Base-by-base conservation (phyloP, 2,329 filamentous ascomycete species). In the Epicoccum nigrum region DNA sequence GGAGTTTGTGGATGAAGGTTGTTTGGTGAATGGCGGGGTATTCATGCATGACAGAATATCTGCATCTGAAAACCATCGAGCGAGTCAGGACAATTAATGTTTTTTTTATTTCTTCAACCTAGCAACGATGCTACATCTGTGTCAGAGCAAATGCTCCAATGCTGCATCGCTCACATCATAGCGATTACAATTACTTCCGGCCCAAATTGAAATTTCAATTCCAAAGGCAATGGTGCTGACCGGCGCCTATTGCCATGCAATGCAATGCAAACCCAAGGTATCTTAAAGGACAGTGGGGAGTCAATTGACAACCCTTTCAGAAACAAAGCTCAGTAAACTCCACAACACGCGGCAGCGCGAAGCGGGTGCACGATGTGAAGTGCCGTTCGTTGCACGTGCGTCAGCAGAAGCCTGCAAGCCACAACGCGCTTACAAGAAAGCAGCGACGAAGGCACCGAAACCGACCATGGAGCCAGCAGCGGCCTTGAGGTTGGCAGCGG, bases 391-490 rank as follows among this genome's bases (percentile, higher is more conserved):
- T 25, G 16, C 23, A 42, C 27, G 32, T 47, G 45, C 52, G 31
- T 56, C 40, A 46, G 31, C 43, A 51, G 48, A 47, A 19, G 38
- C 45, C 44, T 56, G n/a, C 50, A 45, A 25, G 38, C 33, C 33
- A 37, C 20, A 17, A 30, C 28, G 33, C 54, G 63, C 55, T 65
- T 71, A 73, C 65, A 73, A 68, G 64, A 73, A 70, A 32, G 65
- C 67, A 51, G 69, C 70, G 27, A 72, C 52, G 56, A 73, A 60
- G 15, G 69, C 69, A 65, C 68, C 70, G 39, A 69, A 63, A 49
- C 70, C 70, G 32, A 71, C 53, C 34, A 73, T 39, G 43, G 62
- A 56, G 40, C 68, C 69, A 27, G 67, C 67, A 16, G 65, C 60
- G 40, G 54, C 64, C 55, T 63, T 58, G 54, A 71, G 62, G 51